Conservation (phyloP, 208 protist genomes). For the Acanthamoeba culbertsoni region DNA sequence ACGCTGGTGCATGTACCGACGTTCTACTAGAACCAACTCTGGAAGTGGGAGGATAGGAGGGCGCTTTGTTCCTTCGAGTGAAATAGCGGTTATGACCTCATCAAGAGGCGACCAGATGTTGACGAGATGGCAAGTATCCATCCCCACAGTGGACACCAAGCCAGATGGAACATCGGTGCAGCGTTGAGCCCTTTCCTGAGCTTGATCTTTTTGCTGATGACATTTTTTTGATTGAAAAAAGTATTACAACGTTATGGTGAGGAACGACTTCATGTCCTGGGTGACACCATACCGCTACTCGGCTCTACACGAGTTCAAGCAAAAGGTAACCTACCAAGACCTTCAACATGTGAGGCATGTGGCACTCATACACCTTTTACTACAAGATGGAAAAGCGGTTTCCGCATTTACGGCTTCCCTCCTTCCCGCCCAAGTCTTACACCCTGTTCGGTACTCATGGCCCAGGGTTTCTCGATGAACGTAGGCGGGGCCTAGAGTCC, state of each 20-base stretch:
- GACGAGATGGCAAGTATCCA: background rate
- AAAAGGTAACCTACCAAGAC: no score
- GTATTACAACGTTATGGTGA: background rate
- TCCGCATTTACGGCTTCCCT: background rate
- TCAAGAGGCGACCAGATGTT: background rate
- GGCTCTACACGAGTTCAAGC: background rate
- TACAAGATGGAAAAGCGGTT: background rate
- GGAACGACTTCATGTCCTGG: background rate
- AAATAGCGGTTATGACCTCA: background rate
- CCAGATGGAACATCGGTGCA: background rate
- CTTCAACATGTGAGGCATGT: background rate
- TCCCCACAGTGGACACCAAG: background rate
- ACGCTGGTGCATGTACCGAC: no score
- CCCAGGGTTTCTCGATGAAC: background rate
- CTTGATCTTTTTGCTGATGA: no score
- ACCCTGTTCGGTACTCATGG: background rate
- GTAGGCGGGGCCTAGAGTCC: background rate
- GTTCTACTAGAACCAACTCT: no score
- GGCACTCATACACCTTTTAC: background rate
- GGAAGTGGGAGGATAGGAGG: background rate
- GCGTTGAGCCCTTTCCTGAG: no score
- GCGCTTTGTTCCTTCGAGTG: background rate
- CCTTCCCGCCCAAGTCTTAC: conserved; percentile 5
- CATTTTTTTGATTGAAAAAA: background rate
- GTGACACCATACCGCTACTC: background rate